These are phyloP conservation scores for Batrachochytrium dendrobatidis DNA, from an alignment of 371 early-diverging fungal genomes.

Conservation along the genomic window DNA sequence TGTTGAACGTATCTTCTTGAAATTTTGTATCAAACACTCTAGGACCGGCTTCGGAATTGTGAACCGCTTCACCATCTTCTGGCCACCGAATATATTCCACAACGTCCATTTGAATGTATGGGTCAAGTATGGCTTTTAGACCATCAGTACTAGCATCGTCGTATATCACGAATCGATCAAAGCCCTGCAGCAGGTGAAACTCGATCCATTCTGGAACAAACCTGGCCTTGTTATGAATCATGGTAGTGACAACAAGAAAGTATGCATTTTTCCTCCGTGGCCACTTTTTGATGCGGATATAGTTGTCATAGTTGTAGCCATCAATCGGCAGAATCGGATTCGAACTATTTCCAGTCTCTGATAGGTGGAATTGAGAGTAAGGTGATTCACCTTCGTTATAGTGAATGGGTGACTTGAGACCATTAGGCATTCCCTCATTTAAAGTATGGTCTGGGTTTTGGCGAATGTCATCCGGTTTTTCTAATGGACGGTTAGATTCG, in stretches of 20 bases:
- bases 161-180: constrained; percentile 4
- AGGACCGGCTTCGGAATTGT: not conserved
- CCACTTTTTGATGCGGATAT: constrained; percentile 1
- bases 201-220: constrained; percentile 4
- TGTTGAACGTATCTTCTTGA: not conserved
- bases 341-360: too few relatives aligned
- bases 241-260: not conserved
- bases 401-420: too few relatives aligned
- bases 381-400: too few relatives aligned
- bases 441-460: too few relatives aligned
- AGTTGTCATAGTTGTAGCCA: too few relatives aligned
- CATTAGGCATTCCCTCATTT: too few relatives aligned
- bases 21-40: not conserved
- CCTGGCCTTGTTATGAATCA: not conserved
- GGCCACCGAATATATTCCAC: constrained; percentile 6
- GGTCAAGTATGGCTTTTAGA: constrained; percentile 10
- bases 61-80: not conserved
- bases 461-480: too few relatives aligned
- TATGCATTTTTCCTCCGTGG: not conserved
- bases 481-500: too few relatives aligned
- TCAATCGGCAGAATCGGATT: too few relatives aligned
- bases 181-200: constrained; percentile 4
- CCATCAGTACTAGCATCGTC: not conserved
- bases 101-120: constrained; percentile 7
- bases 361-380: too few relatives aligned